These are phyloP conservation scores for Alnus glutinosa DNA, from an alignment of 306 rosid genomes.

Conservation along the genomic window DNA sequence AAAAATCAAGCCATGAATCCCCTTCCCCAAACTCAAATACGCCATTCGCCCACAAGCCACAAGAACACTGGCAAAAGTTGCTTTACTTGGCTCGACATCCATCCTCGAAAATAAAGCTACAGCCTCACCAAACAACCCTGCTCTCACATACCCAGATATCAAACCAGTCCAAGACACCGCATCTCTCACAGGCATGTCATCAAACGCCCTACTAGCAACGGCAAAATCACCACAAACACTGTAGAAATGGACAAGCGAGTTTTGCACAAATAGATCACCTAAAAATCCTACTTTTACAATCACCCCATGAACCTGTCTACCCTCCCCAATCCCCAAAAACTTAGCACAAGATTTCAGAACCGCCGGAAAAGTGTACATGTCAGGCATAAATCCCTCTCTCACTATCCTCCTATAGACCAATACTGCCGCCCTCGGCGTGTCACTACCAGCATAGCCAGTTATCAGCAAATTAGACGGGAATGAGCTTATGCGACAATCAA, in stretches of 20 bases:
- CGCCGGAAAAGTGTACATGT: slow-evolving; percentile 61
- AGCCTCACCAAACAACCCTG: slow-evolving; percentile 55
- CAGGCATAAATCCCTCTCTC: slow-evolving; percentile 69
- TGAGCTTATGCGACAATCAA: slow-evolving; percentile 57
- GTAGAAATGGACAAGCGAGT: slow-evolving; percentile 55
- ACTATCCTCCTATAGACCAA: slow-evolving; percentile 42
- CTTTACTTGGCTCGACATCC: slow-evolving; percentile 67
- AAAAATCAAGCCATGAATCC: slow-evolving; percentile 61
- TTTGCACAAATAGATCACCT: slow-evolving; percentile 60
- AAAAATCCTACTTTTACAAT: slow-evolving; percentile 49
- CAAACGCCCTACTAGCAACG: slow-evolving; percentile 61
- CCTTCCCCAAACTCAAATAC: slow-evolving; percentile 54
- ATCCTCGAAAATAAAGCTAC: slow-evolving; percentile 39
- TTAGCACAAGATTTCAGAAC: slow-evolving; percentile 73
- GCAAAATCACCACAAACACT: slow-evolving; percentile 52
- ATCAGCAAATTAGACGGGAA: slow-evolving; percentile 66
- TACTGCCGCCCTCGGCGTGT: slow-evolving; percentile 44
- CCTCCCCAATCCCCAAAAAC: slow-evolving; percentile 57
- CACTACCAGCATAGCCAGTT: slow-evolving; percentile 41
- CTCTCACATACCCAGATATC: slow-evolving; percentile 62
- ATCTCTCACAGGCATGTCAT: slow-evolving; percentile 73
- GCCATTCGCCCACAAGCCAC: slow-evolving; percentile 65
- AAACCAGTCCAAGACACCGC: slow-evolving; percentile 83
- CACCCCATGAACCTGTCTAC: slow-evolving; percentile 59
- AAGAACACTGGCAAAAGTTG: slow-evolving; percentile 60